Conservation (phyloP, 768 basidiomycete genomes). For the Psilocybe subaeruginosa region DNA sequence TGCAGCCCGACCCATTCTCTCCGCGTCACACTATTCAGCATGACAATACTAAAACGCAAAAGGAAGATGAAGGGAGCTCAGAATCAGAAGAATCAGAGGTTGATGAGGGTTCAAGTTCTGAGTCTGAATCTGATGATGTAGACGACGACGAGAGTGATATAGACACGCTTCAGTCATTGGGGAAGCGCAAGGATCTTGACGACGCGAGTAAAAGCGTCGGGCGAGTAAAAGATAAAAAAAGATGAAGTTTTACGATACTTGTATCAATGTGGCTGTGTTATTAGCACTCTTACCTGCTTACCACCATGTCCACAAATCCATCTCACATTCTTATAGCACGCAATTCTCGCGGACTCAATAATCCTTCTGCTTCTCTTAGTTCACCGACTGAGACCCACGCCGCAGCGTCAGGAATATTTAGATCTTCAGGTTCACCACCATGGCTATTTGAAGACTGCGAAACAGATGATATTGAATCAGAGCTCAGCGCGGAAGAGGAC, state of each 20-base stretch:
- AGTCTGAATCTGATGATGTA: constrained; percentile 17
- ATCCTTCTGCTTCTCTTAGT: constrained; percentile 79
- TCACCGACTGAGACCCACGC: constrained; percentile 89
- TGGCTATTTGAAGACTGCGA: constrained; percentile 82
- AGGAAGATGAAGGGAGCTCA: constrained; percentile 23
- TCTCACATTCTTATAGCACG: constrained; percentile 89
- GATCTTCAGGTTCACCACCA: constrained; percentile 78
- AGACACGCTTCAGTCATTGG: constrained; percentile 29
- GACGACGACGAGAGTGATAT: constrained; percentile 27
- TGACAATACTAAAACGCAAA: constrained; percentile 19
- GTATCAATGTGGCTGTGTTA: constrained; percentile 26
- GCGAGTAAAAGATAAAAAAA: constrained; percentile 21
- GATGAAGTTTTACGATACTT: constrained; percentile 10
- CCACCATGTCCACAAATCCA: constrained; percentile 69
- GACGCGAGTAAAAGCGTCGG: constrained; percentile 22
- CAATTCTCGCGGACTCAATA: constrained; percentile 75
- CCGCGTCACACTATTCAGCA: constrained; percentile 45
- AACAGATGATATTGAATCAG: constrained; percentile 68
- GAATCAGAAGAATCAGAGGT: constrained; percentile 2
- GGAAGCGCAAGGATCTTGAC: constrained; percentile 28
- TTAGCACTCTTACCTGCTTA: constrained; percentile 8
- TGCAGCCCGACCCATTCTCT: constrained; percentile 78
- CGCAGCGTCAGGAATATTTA: constrained; percentile 82
- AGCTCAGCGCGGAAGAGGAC: constrained; percentile 66
- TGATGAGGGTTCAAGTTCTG: constrained; percentile 11